Evolutionary conservation across 176 grass and related monocot species (phyloP).

Genomic region (Elaeis guineensis): DNA sequence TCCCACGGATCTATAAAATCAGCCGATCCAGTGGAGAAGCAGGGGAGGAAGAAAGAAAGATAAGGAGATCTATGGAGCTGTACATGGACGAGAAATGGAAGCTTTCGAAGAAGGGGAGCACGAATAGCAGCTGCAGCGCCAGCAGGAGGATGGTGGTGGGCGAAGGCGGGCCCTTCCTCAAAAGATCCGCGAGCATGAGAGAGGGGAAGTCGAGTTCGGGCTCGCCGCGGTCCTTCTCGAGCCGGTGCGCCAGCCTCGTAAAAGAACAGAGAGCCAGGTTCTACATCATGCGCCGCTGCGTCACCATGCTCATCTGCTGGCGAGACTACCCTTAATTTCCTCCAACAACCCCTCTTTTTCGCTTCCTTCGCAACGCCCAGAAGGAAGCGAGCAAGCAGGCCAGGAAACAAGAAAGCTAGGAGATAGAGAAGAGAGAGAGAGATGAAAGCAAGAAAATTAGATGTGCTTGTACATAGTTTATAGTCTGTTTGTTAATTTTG

Average conservation of each 20-base stretch:
- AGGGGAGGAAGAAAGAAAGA: too few relatives aligned
- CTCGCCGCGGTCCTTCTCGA: slow-evolving; percentile 41
- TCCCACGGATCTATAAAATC: too few relatives aligned
- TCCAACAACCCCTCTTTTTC: too few relatives aligned
- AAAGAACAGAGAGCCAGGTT: slow-evolving; percentile 83
- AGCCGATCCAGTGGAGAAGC: too few relatives aligned
- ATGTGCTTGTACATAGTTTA: too few relatives aligned
- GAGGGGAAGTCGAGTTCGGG: slow-evolving; percentile 7
- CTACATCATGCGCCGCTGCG: slow-evolving; percentile 94
- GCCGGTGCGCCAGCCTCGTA: slow-evolving; percentile 66
- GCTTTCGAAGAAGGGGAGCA: slow-evolving; percentile 51
- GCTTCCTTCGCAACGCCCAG: too few relatives aligned
- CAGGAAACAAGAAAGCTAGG: too few relatives aligned
- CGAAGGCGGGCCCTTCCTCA: slow-evolving; percentile 1
- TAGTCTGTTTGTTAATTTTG: too few relatives aligned
- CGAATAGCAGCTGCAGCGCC: slow-evolving; percentile 26
- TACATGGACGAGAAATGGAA: slow-evolving; percentile 40
- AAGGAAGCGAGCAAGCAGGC: too few relatives aligned
- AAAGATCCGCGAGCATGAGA: slow-evolving; percentile 25
- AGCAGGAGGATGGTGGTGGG: slow-evolving; percentile 5
- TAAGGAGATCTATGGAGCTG: too few relatives aligned
- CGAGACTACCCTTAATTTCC: slow-evolving; percentile 57
- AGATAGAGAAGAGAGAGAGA: too few relatives aligned
- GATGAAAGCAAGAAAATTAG: too few relatives aligned
- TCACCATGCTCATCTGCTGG: slow-evolving; percentile 88